Base-by-base conservation (phyloP, 139 green algal species). In the Zygnema circumcarinatum region DNA sequence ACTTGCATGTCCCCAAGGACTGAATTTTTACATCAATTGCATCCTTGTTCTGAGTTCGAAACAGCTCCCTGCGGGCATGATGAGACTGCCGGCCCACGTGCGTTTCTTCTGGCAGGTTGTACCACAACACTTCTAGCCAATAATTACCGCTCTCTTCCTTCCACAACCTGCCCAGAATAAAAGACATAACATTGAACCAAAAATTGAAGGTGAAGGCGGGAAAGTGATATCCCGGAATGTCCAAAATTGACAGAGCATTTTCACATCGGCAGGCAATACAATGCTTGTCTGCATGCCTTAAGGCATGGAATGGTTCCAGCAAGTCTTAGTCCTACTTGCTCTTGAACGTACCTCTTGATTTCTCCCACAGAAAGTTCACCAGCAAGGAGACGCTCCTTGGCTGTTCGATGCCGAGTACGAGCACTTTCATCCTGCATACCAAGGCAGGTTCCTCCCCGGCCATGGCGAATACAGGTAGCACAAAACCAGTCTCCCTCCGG, bases 401-500 rank as follows among this genome's bases (percentile, higher is more conserved):
- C 76, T 7, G 69, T 56, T 41, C 69, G 3, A 25, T 41, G 3
- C 38, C 16, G 3, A 16, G 16, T 11, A 41, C 38, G 39, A 82
- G 69, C 16, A 25, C 16, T 11, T 25, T 41, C 36, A 3, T 25
- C 16, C 16, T 41, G 3, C 69, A 25, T 7, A 7, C 47, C 7
- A 16, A 16, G 47, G 35, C 85, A 52, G 1, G 36, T 33, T 22
- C 73, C 41, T 38, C 21, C 54, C 1, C 56, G 41, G 31, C 67
- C 35, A 25, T 92, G 92, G 1, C 38, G 68, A 22, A 39, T 67
- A 87, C 94, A 97, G 33, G 81, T 81, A 0, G 88, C 76, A 83
- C 95, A 98, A 62, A 94, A 36, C 95, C 95, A 98, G 47, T 94
- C 91, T 0, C 94, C 94, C 87, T 96, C 91, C 11, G 96, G 96